Evolutionary conservation across 306 rosid genomes (phyloP).

Genomic region (Vachellia pachyceras): DNA sequence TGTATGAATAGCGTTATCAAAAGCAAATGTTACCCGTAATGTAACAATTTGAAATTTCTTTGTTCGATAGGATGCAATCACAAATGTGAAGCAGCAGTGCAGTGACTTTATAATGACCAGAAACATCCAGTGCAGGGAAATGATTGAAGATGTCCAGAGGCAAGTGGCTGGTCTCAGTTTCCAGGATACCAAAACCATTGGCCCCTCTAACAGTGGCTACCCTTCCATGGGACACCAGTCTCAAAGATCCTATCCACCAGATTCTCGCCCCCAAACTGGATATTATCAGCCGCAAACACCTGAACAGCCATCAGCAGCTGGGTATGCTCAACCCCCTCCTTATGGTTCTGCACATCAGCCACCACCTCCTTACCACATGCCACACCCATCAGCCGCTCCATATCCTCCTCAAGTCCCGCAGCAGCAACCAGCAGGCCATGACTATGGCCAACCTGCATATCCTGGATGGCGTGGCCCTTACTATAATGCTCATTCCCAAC

Average conservation of each 20-base stretch:
- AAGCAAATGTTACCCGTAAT: too few relatives aligned
- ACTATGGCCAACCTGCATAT: slow-evolving; percentile 94
- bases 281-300: slow-evolving; percentile 69
- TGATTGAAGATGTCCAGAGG: slow-evolving; percentile 96
- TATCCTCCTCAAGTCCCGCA: slow-evolving; percentile 70
- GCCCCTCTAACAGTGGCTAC: slow-evolving; percentile 56
- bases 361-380: slow-evolving; percentile 72
- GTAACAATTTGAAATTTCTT: slow-evolving; percentile 31
- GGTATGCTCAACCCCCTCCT: slow-evolving; percentile 60
- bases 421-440: slow-evolving; percentile 70
- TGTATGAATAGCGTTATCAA: too few relatives aligned
- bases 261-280: slow-evolving; percentile 69
- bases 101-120: slow-evolving; percentile 95
- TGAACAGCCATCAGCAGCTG: slow-evolving; percentile 66
- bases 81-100: slow-evolving; percentile 95
- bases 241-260: slow-evolving; percentile 66
- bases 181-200: slow-evolving; percentile 70
- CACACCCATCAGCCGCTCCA: slow-evolving; percentile 61
- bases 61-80: slow-evolving; percentile 82
- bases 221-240: slow-evolving; percentile 66
- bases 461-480: slow-evolving; percentile 98
- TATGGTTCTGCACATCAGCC: slow-evolving; percentile 68
- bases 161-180: slow-evolving; percentile 87
- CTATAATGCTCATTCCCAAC: slow-evolving; percentile 75
- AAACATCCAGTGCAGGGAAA: slow-evolving; percentile 95